These are phyloP conservation scores for Luffa acutangula DNA, from an alignment of 306 rosid species.

Conservation along the genomic window DNA sequence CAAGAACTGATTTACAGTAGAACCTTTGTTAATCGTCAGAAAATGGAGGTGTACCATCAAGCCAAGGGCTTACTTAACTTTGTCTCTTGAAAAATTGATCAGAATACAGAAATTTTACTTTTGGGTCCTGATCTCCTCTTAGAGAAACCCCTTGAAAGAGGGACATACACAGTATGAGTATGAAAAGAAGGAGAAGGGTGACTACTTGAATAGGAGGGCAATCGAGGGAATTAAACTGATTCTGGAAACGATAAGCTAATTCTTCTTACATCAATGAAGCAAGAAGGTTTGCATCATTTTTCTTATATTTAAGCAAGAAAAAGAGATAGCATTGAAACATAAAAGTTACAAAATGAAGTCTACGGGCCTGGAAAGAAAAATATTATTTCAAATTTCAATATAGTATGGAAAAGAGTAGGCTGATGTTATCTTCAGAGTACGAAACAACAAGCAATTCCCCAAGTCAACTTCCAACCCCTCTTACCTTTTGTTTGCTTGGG, in stretches of 20 bases:
- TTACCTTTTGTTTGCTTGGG: neutral
- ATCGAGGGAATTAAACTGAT: no score
- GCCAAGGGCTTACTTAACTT: neutral
- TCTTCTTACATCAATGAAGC: no score
- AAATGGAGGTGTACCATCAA: neutral
- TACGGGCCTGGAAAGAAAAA: neutral
- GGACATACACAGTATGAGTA: neutral
- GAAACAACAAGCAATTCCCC: neutral
- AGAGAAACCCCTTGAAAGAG: neutral
- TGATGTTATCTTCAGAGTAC: neutral
- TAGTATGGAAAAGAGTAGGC: neutral
- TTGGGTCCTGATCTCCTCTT: no score
- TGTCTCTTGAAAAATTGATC: neutral
- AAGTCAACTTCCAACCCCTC: neutral
- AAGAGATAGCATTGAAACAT: neutral
- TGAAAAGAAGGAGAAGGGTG: neutral
- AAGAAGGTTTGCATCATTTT: no score
- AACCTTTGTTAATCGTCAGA: neutral
- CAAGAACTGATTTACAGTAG: neutral
- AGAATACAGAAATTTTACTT: neutral
- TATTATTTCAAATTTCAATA: no score
- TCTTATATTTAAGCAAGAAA: neutral
- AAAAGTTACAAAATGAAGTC: no score
- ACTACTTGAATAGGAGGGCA: neutral
- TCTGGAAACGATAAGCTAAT: no score